These are phyloP conservation scores for Monotropa hypopitys DNA, from an alignment of 179 eudicot species.

Conservation along the genomic window DNA sequence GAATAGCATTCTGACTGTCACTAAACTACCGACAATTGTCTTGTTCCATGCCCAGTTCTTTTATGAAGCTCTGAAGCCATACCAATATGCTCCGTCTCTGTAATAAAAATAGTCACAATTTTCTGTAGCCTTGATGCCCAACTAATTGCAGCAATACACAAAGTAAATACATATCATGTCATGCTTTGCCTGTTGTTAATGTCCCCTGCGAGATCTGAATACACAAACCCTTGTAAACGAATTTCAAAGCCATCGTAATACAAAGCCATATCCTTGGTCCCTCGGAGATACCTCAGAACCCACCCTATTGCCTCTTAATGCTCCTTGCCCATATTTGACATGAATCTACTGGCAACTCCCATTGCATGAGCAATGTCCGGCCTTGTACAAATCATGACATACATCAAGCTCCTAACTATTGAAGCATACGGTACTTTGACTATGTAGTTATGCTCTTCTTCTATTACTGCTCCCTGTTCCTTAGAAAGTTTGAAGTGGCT, in stretches of 20 bases:
- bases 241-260: background rate
- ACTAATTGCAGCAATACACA: background rate
- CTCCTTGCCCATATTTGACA: background rate
- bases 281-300: background rate
- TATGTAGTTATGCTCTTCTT: background rate
- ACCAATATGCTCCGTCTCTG: background rate
- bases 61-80: background rate
- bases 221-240: background rate
- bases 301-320: background rate
- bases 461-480: too few species aligned
- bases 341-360: too few species aligned
- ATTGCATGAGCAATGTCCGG: background rate
- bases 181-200: too few species aligned
- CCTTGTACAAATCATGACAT: background rate
- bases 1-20: background rate
- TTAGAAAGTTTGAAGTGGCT: background rate
- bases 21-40: background rate
- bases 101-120: background rate
- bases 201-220: too few species aligned
- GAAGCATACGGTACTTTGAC: background rate
- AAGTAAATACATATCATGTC: too few species aligned
- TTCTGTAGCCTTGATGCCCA: background rate
- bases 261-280: background rate
- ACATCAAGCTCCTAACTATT: background rate
- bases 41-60: background rate